A percentile compares a stretch with the other conserved stretches of the same genome.
Conservation (phyloP, 306 rosid genomes). For the Dicorynia guianensis region DNA sequence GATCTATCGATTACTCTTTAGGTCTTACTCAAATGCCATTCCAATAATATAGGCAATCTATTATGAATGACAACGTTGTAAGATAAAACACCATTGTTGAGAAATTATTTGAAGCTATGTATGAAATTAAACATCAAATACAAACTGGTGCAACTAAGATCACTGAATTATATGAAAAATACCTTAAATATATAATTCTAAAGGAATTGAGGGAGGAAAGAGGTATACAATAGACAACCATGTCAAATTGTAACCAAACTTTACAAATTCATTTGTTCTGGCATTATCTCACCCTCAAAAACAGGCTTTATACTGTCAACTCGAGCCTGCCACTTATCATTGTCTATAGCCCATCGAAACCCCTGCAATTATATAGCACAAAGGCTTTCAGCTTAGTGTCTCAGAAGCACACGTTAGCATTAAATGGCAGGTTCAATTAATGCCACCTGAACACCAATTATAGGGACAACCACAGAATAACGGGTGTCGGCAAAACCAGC, state of each 20-base stretch:
- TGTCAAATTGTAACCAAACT: not conserved
- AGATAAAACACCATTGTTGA: conserved; percentile 5
- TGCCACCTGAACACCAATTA: conserved; percentile 90
- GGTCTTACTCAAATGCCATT: conserved; percentile 16
- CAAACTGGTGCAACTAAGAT: conserved; percentile 4
- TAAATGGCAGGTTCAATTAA: conserved; percentile 6
- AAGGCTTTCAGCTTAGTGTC: not conserved
- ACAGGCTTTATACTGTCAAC: conserved; percentile 80
- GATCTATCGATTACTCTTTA: conserved; percentile 31
- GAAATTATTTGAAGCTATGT: conserved; percentile 20
- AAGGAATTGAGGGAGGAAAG: not conserved
- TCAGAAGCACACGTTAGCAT: conserved; percentile 6
- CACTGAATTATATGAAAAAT: conserved; percentile 4
- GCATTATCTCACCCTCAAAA: conserved; percentile 73
- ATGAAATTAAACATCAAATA: conserved; percentile 7
- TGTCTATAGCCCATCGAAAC: conserved; percentile 90
- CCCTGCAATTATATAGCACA: conserved; percentile 58
- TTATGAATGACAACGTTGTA: not conserved
- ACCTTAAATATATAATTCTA: conserved; percentile 4
- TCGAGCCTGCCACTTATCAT: conserved; percentile 81
- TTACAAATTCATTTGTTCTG: conserved; percentile 9
- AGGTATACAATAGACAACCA: not conserved
- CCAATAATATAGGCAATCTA: not conserved
- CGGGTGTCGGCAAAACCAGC: conserved; percentile 83
- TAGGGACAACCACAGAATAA: conserved; percentile 79